Base-by-base conservation (phyloP, 2,329 filamentous ascomycete species). In the Cladophialophora carrionii region DNA sequence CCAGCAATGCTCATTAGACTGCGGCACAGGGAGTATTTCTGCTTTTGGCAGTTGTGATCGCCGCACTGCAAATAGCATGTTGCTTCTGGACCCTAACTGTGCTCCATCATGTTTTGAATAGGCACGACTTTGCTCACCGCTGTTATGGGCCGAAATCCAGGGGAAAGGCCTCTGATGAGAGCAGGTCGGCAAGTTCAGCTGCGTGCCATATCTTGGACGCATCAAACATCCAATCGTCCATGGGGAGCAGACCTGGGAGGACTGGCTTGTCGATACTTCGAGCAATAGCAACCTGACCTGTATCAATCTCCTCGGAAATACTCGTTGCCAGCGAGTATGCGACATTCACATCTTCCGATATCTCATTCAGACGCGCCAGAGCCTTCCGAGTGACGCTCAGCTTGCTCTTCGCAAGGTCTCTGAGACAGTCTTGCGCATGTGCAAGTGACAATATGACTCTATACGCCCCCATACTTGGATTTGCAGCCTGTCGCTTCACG, bases 391-490 rank as follows among this genome's bases (percentile, higher is more conserved):
- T 31, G 41, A 48, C 26, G 5, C n/a, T 46, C 56, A 58, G 26
- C 46, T 48, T 58, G 24, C 24, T 22, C n/a, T 48, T 58, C 9
- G 37, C 41, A 22, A 58, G 26, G 17, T 58, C 41, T 26, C 41
- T 43, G 20, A 58, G 22, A 22, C 56, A 58, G n/a, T 31, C 24
- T 20, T 58, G 56, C 12, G 56, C 56, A 8, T 48, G n/a, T 8
- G 9, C 20, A 17, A 58, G 26, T n/a, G 56, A 58, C 34, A 43
- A 17, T 14, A 58, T 58, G 34, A 58, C 34, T 26, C 41, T 58
- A n/a, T 48, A 49, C 22, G 56, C 24, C 56, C 34, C n/a, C 20
- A 43, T 31, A 12, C 34, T 58, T 8, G 41, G 41, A 48, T 29
- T 46, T 4, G 43, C 46, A 14, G 24, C 32, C 17, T 37, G 29